Evolutionary conservation across 768 basidiomycete genomes (phyloP).

Genomic region (Flagelloscypha sp.): DNA sequence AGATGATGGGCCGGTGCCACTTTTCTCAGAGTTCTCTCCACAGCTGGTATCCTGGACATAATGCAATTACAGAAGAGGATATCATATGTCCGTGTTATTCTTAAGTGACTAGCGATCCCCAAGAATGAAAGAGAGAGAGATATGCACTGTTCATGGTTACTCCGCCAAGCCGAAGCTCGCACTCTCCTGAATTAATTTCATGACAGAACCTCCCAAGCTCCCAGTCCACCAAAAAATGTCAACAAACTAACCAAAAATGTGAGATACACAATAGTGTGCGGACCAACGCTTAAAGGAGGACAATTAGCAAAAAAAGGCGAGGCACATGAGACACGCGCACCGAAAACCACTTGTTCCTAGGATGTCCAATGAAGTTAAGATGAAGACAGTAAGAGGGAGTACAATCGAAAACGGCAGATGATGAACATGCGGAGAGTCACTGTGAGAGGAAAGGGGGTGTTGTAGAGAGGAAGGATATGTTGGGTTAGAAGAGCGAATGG

Average conservation of each 20-base stretch:
- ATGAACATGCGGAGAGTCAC: slow-evolving; percentile 24
- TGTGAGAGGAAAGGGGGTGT: slow-evolving; percentile 52
- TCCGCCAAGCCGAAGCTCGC: no score
- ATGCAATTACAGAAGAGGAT: no score
- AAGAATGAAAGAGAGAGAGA: no score
- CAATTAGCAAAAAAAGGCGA: background rate
- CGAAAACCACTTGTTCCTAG: background rate
- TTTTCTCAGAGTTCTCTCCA: no score
- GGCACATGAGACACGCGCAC: background rate
- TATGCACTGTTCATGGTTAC: no score
- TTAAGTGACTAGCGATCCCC: no score
- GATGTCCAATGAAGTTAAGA: slow-evolving; percentile 6
- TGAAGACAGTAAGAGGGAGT: slow-evolving; percentile 19
- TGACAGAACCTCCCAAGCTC: slow-evolving; percentile 61
- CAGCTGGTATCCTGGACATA: no score
- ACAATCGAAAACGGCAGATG: slow-evolving; percentile 18
- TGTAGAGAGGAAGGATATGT: no score
- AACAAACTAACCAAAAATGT: slow-evolving; percentile 59
- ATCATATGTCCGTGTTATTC: no score
- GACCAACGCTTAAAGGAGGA: slow-evolving; percentile 57
- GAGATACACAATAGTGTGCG: slow-evolving; percentile 70
- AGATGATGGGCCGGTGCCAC: no score
- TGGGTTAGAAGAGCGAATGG: slow-evolving; percentile 15
- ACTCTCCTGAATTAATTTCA: no score
- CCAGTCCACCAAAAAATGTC: slow-evolving; percentile 64